These are phyloP conservation scores for Populus hybrid DNA, from an alignment of 441 rosid genomes.

Conservation along the genomic window DNA sequence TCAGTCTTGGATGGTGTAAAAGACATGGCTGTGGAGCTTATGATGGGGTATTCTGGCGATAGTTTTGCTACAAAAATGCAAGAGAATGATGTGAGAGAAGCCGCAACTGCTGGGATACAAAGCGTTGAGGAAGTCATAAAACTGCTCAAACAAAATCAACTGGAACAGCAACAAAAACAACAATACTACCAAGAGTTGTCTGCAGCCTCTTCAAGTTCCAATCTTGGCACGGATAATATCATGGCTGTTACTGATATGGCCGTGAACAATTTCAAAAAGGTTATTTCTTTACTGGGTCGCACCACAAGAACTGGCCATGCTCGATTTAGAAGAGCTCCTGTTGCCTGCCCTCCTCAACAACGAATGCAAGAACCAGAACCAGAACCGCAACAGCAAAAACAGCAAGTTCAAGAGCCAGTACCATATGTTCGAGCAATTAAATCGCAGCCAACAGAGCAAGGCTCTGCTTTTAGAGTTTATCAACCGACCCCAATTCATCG, in stretches of 20 bases:
- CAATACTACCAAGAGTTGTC: slow-evolving; percentile 18
- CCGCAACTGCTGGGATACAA: slow-evolving; percentile 71
- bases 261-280: slow-evolving; percentile 71
- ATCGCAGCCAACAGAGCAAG: slow-evolving; percentile 35
- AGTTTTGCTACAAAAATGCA: slow-evolving; percentile 40
- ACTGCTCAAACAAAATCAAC: slow-evolving; percentile 44
- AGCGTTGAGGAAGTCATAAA: slow-evolving; percentile 73
- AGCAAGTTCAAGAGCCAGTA: slow-evolving; percentile 16
- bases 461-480: slow-evolving; percentile 62
- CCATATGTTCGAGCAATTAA: slow-evolving; percentile 18
- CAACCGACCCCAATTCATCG: slow-evolving; percentile 64
- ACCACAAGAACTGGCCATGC: slow-evolving; percentile 70
- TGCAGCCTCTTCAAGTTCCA: slow-evolving; percentile 12
- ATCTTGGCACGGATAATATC: slow-evolving; percentile 35
- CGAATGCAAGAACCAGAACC: slow-evolving; percentile 8
- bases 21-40: slow-evolving; percentile 70
- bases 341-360: slow-evolving; percentile 34
- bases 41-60: slow-evolving; percentile 51
- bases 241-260: slow-evolving; percentile 62
- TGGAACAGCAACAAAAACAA: slow-evolving; percentile 17
- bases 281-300: slow-evolving; percentile 66
- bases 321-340: slow-evolving; percentile 76
- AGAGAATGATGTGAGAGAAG: slow-evolving; percentile 60
- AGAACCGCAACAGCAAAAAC: slow-evolving; percentile 35
- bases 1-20: slow-evolving; percentile 17